These are phyloP conservation scores for Syzygium aromaticum DNA, from an alignment of 345 rosid genomes.

Conservation along the genomic window DNA sequence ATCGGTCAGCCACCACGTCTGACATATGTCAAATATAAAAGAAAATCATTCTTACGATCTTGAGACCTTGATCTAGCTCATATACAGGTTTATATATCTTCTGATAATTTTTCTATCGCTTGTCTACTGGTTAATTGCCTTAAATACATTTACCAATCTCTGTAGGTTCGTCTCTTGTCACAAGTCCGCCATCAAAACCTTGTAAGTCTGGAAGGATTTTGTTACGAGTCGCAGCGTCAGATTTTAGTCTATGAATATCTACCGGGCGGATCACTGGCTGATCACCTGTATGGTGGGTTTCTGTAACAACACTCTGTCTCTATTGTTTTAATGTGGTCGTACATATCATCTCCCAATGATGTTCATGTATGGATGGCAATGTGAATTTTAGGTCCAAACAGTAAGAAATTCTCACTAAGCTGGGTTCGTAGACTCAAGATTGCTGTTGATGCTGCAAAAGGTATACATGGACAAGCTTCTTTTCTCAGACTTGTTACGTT, in stretches of 20 bases:
- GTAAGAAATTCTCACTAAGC: conserved; percentile 47
- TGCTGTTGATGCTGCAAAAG: conserved; percentile 93
- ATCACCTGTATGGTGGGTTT: conserved; percentile 66
- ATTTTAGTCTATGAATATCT: conserved; percentile 87
- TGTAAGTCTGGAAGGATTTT: conserved; percentile 80
- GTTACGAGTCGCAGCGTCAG: conserved; percentile 73
- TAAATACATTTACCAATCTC: background rate
- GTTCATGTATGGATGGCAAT: background rate
- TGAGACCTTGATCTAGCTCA: background rate
- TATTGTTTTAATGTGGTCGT: background rate
- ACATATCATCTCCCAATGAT: background rate
- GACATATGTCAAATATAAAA: background rate
- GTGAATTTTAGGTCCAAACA: conserved; percentile 40
- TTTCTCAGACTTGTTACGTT: no score
- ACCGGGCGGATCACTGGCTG: conserved; percentile 79
- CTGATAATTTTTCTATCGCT: background rate
- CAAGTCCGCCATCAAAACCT: conserved; percentile 80
- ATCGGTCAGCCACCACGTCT: background rate
- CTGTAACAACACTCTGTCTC: background rate
- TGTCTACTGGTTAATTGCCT: background rate
- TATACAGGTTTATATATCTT: background rate
- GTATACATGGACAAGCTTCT: conserved; percentile 12
- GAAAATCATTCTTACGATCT: background rate
- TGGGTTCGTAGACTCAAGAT: conserved; percentile 91
- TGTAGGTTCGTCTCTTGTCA: conserved; percentile 71